Evolutionary conservation across 2,329 filamentous ascomycete genomes (phyloP), one percentile per base, ranked within the genome.

Genomic region (Pezicula rhizophila): DNA sequence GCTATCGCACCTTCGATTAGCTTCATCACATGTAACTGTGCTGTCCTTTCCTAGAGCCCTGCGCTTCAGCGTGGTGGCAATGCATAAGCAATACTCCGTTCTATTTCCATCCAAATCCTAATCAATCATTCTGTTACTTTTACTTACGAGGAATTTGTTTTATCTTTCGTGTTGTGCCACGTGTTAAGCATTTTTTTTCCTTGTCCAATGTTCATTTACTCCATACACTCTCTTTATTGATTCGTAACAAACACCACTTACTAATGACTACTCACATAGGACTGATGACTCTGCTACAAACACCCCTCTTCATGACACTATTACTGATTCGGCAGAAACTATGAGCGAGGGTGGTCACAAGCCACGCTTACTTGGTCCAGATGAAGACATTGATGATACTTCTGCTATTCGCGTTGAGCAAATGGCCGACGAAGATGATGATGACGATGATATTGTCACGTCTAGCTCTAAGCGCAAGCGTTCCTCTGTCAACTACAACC

Each of bases 401-500:
- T 50, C 60, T 4, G 51, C 53, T 5, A 50, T 55, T 12, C 50
- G 58, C 35, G 45, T 57, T 37, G 56, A 51, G 10, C 52, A 57
- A 8, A 45, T 46, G 26, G 48, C 51, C 34, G 51, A 55, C 8
- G 69, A 72, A 2, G 66, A 68, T 10, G 70, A 67, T 31, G 49
- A 56, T 8, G 60, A 63, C 7, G 60, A 69, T 3, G 60, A 64
- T 2, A 52, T 64, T 0, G 56, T 62, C 26, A 67, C 72, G 0
- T 68, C 73, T 43, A 74, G 75, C 46, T 70, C 73, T 0, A 83
- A 82, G 64, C 72, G 79, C 28, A 83, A 82, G 62, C 73, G 79
- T 10, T 65, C 66, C 2, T 74, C 75, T 0, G 58, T 74, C 33
- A 76, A 77, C 52, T 69, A 70, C 42, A 73, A 79, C 45, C 56